phyloP scores from a whole-genome alignment of 2,329 filamentous ascomycete species.

The Sporothrix sp. region DNA sequence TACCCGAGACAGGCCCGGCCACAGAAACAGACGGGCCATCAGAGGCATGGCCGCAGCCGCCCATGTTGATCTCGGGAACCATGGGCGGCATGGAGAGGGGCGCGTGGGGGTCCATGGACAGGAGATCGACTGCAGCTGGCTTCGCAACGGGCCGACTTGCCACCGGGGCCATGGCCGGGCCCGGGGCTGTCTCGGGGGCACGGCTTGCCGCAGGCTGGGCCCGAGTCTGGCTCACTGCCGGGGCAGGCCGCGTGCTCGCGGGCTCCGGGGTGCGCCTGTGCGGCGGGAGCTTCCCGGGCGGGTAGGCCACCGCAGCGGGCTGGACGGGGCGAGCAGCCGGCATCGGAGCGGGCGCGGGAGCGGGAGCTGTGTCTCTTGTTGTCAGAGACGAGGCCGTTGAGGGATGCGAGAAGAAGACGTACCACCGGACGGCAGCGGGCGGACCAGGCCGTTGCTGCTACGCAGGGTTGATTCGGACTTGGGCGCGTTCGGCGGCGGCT shows the following conservation, averaged over 20 bases:
- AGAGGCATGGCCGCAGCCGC: background rate
- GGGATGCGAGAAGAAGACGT: background rate
- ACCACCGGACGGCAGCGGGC: slow-evolving; percentile 7
- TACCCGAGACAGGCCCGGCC: background rate
- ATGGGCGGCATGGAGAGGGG: background rate
- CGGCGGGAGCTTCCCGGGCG: too few species aligned
- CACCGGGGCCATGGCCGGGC: too few species aligned
- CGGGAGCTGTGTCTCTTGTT: too few species aligned
- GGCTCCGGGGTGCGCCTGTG: too few species aligned
- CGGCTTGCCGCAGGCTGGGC: too few species aligned
- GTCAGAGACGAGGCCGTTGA: too few species aligned
- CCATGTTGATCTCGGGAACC: background rate
- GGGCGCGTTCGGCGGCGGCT: background rate
- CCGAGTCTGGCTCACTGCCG: background rate
- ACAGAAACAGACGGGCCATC: background rate
- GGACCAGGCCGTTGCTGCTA: slow-evolving; percentile 6
- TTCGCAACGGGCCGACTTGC: background rate
- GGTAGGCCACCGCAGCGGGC: too few species aligned
- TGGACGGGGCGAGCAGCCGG: too few species aligned
- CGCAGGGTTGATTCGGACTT: background rate
- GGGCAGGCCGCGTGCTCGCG: too few species aligned
- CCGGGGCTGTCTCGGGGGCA: too few species aligned
- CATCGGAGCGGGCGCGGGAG: too few species aligned
- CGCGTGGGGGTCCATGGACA: background rate
- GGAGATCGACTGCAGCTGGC: background rate